A percentile compares a stretch with the other conserved stretches of the same genome.
phyloP scores from a whole-genome alignment of 345 rosid genomes.

The Bruguiera parviflora region DNA sequence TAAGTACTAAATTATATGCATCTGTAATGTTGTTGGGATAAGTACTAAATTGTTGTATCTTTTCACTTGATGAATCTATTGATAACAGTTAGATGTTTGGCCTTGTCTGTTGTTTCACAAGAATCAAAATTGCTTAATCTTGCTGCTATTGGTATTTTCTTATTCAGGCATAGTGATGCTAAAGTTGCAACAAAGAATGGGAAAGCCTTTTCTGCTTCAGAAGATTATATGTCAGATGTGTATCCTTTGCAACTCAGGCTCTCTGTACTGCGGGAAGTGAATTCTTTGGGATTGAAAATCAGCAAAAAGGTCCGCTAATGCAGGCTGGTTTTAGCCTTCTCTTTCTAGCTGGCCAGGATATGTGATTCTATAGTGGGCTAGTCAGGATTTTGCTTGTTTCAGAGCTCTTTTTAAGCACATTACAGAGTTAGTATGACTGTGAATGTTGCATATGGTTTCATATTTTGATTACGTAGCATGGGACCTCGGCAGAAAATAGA shows the following conservation, averaged over 20 bases:
- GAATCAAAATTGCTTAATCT: conserved; percentile 1
- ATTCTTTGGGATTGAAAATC: conserved; percentile 72
- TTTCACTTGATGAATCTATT: conserved; percentile 10
- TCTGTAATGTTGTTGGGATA: no score
- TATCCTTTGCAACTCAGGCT: conserved; percentile 90
- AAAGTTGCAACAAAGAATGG: conserved; percentile 60
- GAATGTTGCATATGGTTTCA: no score
- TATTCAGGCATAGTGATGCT: conserved; percentile 71
- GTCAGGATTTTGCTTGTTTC: no score
- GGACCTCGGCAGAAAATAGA: no score
- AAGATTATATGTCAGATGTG: conserved; percentile 90
- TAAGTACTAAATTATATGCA: no score
- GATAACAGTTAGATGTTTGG: background rate
- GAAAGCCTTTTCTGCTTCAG: conserved; percentile 71
- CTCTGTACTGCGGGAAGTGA: conserved; percentile 59
- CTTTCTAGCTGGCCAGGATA: conserved; percentile 5
- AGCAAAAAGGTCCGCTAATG: conserved; percentile 66
- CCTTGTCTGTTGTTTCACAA: conserved; percentile 1
- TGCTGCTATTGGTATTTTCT: conserved; percentile 18
- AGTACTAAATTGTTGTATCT: no score
- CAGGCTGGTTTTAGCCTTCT: background rate
- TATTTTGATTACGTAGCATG: no score
- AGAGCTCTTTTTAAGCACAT: no score
- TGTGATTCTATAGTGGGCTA: background rate
- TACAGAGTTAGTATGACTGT: no score